Percentiles rank a stretch among this genome's conserved stretches.
phyloP scores from a whole-genome alignment of 345 rosid genomes.

The Hibiscus trionum region DNA sequence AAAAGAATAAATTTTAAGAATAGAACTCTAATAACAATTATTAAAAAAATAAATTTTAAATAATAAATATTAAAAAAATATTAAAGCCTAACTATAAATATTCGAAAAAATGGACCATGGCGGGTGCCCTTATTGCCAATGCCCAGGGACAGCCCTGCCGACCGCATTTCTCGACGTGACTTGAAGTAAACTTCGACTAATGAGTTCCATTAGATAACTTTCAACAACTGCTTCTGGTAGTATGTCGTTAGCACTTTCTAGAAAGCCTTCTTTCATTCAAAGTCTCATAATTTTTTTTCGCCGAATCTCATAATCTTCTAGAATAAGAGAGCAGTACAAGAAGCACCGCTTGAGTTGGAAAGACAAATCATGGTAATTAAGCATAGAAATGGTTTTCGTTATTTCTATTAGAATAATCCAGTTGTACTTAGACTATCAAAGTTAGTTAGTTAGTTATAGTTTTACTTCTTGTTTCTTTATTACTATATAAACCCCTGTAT shows the following conservation, averaged over 20 bases:
- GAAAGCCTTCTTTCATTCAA: conserved; percentile 23
- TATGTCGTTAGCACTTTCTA: conserved; percentile 7
- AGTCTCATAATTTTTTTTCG: neutral
- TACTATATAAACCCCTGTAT: too few relatives aligned
- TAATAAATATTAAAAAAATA: too few relatives aligned
- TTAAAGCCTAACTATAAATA: too few relatives aligned
- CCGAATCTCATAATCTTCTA: neutral
- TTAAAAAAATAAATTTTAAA: too few relatives aligned
- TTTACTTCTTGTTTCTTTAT: too few relatives aligned
- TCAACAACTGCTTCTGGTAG: conserved; percentile 28
- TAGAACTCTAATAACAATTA: too few relatives aligned
- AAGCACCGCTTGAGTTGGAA: conserved; percentile 11
- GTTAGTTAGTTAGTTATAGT: too few relatives aligned
- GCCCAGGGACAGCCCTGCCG: conserved; percentile 4
- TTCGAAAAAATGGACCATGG: too few relatives aligned
- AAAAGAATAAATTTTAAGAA: too few relatives aligned
- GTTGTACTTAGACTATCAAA: too few relatives aligned
- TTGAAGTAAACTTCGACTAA: conserved; percentile 31
- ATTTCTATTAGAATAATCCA: too few relatives aligned
- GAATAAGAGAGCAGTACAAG: neutral
- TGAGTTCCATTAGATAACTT: conserved; percentile 28
- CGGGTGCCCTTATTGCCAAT: too few relatives aligned
- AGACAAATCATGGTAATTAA: conserved; percentile 3
- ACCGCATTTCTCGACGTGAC: conserved; percentile 20
- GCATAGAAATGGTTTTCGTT: conserved; percentile 1